Evolutionary conservation across 306 rosid genomes (phyloP), one percentile per base, ranked within the genome.

Genomic region (Malus asiatica): DNA sequence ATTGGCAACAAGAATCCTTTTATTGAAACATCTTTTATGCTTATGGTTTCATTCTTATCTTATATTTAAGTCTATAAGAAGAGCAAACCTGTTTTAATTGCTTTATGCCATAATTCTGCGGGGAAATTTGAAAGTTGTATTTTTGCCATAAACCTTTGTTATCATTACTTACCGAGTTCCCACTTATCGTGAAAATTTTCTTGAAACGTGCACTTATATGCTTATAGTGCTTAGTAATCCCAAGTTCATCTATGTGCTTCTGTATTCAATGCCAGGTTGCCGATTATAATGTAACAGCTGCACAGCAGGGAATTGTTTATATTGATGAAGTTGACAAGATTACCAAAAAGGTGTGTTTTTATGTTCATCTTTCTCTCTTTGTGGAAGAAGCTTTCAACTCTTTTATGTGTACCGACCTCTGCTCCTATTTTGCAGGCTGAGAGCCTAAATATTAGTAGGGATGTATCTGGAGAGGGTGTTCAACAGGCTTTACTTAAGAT

Each of bases 281-380:
- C 65, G 98, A 96, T 83, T 96, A 96, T 81, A 92, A 96, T 76
- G 96, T 90, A 75, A 84, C 92, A 77, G 99, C 97, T 86, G 97
- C 98, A 23, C 99, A 92, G 76, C 98, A 91, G 79, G 99, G 99
- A 84, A 92, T 96, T 84, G 93, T 96, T 63, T 96, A 96, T 88
- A 96, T 96, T 76, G 98, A 96, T 23, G 99, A 96, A 96, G 98
- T 96, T 81, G 98, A 92, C 84, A 96, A 92, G 86, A 96, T 96
- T 78, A 92, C 96, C 76, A 96, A 96, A 83, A 92, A 92, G 98
- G 99, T 94, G 81, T 60, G 71, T 72, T 42, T 66, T 29, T 9
- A 5, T 8, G 12, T 71, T 67, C 51, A 44, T 51, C 72, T 30
- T 30, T 68, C 63, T 4, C 66, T 32, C 44, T 16, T 57, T 45